Conservation (phyloP, 1,139 yeast species). For the Candida sojae region DNA sequence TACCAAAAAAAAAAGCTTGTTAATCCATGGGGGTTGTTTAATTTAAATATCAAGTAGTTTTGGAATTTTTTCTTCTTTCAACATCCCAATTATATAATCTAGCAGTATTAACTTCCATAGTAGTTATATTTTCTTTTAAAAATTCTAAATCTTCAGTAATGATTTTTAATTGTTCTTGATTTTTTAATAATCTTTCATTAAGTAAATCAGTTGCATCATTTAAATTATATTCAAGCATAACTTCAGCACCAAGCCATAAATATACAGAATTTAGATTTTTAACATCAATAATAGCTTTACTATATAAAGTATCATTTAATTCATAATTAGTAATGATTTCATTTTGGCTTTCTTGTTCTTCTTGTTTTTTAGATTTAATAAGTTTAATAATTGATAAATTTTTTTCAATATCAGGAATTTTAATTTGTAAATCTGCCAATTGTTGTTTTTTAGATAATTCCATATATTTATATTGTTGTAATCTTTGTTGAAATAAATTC, state of each 20-base stretch:
- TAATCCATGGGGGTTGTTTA: too few species aligned
- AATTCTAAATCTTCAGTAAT: slow-evolving; percentile 88
- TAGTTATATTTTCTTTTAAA: slow-evolving; percentile 88
- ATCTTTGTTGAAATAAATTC: slow-evolving; percentile 73
- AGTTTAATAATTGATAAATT: slow-evolving; percentile 72
- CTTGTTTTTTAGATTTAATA: slow-evolving; percentile 48
- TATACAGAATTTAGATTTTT: slow-evolving; percentile 55
- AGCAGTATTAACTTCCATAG: slow-evolving; percentile 97
- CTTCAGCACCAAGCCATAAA: slow-evolving; percentile 97
- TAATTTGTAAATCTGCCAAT: slow-evolving; percentile 62
- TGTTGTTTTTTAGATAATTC: slow-evolving; percentile 76
- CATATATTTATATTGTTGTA: slow-evolving; percentile 85
- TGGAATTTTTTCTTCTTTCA: slow-evolving; percentile 63
- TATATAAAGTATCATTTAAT: slow-evolving; percentile 86
- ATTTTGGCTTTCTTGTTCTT: slow-evolving; percentile 37
- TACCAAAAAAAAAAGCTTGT: background rate
- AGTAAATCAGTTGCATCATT: slow-evolving; percentile 82
- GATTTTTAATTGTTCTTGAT: slow-evolving; percentile 56
- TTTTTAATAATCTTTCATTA: slow-evolving; percentile 60
- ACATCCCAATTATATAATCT: slow-evolving; percentile 96
- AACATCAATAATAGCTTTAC: slow-evolving; percentile 71
- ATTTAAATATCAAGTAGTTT: slow-evolving; percentile 11
- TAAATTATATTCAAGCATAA: slow-evolving; percentile 92
- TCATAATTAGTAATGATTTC: slow-evolving; percentile 76
- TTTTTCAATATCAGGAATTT: slow-evolving; percentile 89